phyloP scores from a whole-genome alignment of 441 rosid species.

The Rhodomyrtus psidioides region DNA sequence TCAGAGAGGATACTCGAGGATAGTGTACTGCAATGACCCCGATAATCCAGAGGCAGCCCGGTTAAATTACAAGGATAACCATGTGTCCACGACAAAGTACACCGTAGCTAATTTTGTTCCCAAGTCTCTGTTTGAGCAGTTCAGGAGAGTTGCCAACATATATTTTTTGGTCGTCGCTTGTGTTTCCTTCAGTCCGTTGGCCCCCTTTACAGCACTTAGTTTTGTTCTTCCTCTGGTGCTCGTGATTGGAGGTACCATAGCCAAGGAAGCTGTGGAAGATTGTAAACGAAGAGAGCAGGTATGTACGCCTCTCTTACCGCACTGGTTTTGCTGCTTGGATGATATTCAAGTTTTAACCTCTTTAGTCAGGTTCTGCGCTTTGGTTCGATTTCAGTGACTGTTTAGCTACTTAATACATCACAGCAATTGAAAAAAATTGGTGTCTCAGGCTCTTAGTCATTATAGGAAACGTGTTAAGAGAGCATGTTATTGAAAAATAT shows the following conservation, averaged over 20 bases:
- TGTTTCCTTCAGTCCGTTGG: slow-evolving; percentile 1
- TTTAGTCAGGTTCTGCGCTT: neutral
- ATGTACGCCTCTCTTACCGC: rapidly evolving
- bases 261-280: slow-evolving; percentile 14
- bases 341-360: neutral
- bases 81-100: slow-evolving; percentile 13
- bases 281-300: neutral
- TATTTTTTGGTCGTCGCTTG: slow-evolving; percentile 8
- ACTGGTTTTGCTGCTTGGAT: neutral
- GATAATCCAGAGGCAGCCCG: neutral
- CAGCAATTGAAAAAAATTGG: neutral
- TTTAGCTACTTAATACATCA: rapidly evolving
- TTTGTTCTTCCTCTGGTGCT: slow-evolving; percentile 1
- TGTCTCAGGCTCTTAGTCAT: neutral
- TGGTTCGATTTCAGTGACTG: neutral
- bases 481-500: neutral
- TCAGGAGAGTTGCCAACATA: slow-evolving; percentile 11
- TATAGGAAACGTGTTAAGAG: neutral
- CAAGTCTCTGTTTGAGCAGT: slow-evolving; percentile 15
- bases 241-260: slow-evolving; percentile 10
- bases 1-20: slow-evolving; percentile 5
- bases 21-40: slow-evolving; percentile 6
- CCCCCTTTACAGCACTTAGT: slow-evolving; percentile 6
- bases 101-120: neutral
- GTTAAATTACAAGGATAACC: neutral